These are phyloP conservation scores for Ceratobasidium sp. DNA, from an alignment of 1,284 basidiomycete species.

Conservation along the genomic window DNA sequence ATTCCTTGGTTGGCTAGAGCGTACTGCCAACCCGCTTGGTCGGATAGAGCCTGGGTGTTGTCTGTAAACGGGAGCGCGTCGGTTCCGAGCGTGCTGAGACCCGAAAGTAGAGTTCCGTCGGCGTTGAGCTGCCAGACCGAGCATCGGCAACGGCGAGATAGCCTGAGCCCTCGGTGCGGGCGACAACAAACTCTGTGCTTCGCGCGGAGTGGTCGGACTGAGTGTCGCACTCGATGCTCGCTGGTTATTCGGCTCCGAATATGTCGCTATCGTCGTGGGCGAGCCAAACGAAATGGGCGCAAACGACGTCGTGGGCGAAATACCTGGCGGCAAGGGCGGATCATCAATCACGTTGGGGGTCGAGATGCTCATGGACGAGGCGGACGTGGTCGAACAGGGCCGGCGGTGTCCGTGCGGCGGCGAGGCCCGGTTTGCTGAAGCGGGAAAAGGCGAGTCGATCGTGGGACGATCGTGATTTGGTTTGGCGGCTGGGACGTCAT, in stretches of 20 bases:
- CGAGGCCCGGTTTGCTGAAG: constrained; percentile 4
- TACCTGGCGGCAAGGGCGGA: constrained; percentile 26
- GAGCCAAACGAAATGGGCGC: constrained; percentile 4
- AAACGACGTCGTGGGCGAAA: not conserved
- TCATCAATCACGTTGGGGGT: constrained; percentile 14
- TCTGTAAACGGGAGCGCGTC: constrained; percentile 11
- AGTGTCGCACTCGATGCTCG: constrained; percentile 20
- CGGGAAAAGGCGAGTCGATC: constrained; percentile 26
- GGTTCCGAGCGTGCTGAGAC: not conserved
- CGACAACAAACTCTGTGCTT: constrained; percentile 23
- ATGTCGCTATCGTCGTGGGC: constrained; percentile 1
- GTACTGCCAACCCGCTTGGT: constrained; percentile 34
- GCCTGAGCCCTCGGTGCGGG: constrained; percentile 12
- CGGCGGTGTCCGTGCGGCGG: constrained; percentile 10
- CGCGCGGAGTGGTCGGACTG: constrained; percentile 24
- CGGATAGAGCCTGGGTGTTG: constrained; percentile 36
- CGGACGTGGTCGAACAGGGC: not conserved
- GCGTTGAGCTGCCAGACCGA: constrained; percentile 6
- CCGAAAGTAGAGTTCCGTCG: constrained; percentile 4
- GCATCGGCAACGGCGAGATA: constrained; percentile 29
- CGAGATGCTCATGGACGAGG: constrained; percentile 12
- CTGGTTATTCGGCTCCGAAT: not conserved
- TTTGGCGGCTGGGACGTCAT: constrained; percentile 31
- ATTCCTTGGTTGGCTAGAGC: constrained; percentile 29
- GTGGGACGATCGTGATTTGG: not conserved